Conservation (phyloP, 345 rosid species). For the Erucastrum elatum region DNA sequence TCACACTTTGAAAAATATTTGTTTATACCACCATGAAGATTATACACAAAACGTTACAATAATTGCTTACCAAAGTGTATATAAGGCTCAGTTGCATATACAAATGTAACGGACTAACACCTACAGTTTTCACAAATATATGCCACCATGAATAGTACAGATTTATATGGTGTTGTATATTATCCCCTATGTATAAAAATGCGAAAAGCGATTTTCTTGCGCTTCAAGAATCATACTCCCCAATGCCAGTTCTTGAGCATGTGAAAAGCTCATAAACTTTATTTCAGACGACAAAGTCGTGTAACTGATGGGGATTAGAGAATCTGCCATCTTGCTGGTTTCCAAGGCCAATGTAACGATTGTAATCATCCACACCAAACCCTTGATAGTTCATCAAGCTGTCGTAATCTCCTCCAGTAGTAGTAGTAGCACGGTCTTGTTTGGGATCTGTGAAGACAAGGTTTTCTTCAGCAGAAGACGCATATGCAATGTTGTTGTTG, state of each 20-base stretch:
- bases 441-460: conserved; percentile 32
- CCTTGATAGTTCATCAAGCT: conserved; percentile 54
- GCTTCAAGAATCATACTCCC: conserved; percentile 37
- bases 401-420: conserved; percentile 41
- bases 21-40: conserved; percentile 28
- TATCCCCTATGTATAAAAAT: conserved; percentile 34
- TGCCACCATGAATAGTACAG: conserved; percentile 34
- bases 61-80: conserved; percentile 37
- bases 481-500: conserved; percentile 24
- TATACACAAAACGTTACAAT: conserved; percentile 39
- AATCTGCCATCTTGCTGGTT: conserved; percentile 64
- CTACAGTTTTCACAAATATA: conserved; percentile 39
- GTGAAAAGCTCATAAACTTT: conserved; percentile 1
- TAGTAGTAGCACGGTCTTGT: conserved; percentile 39
- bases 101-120: conserved; percentile 31
- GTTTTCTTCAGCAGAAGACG: conserved; percentile 27
- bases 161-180: conserved; percentile 7
- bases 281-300: conserved; percentile 84
- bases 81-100: conserved; percentile 25
- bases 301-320: conserved; percentile 65
- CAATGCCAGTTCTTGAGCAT: conserved; percentile 18
- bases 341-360: conserved; percentile 57
- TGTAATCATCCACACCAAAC: conserved; percentile 77
- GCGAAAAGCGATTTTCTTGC: conserved; percentile 34
- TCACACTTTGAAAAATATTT: conserved; percentile 35